Base-by-base conservation (phyloP, 2,329 filamentous ascomycete species). In the Gaeumannomyces tritici region DNA sequence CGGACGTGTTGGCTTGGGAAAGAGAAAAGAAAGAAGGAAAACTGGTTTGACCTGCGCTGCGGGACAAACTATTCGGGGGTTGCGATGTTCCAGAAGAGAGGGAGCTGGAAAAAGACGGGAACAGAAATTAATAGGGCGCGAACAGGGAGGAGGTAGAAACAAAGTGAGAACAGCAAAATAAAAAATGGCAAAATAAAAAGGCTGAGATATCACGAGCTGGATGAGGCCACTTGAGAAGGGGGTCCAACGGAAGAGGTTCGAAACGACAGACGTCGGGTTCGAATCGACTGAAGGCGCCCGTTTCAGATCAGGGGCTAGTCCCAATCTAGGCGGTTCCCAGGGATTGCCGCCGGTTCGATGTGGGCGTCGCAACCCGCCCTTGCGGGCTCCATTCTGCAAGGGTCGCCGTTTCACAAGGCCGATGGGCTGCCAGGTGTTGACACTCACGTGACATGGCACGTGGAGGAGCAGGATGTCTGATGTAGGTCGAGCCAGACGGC, bases 231-330 rank as follows among this genome's bases (percentile, higher is more conserved):
- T 56, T 56, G 42, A 4, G 42, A 51, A 51, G 42, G 42, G 42
- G 42, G 42, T n/a, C 42, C 42, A 62, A 62, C 26, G 62, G 47
- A 63, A 47, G 47, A 57, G 60, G 59, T 61, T 62, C 68, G 70
- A 73, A 73, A 73, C 68, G 62, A 64, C 59, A 70, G 64, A 64
- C 66, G 67, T 70, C 66, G 66, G 65, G 64, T 66, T 69, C 29
- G 42, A 51, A 51, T 51, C 42, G 42, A 51, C 42, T 51, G 42
- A 51, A 24, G 42, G 42, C n/a, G n/a, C 42, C 42, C 42, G 42
- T 51, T 51, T 51, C 42, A 51, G 56, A 31, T 21, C 21, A 58
- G n/a, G 51, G 51, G 47, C 60, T 56, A 61, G 51, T 55, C 60
- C 60, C 18, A 27, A 47, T 56, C 28, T 11, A 28, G 60, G 18